phyloP scores from a whole-genome alignment of 345 rosid genomes.

The Capsella bursapastoris region DNA sequence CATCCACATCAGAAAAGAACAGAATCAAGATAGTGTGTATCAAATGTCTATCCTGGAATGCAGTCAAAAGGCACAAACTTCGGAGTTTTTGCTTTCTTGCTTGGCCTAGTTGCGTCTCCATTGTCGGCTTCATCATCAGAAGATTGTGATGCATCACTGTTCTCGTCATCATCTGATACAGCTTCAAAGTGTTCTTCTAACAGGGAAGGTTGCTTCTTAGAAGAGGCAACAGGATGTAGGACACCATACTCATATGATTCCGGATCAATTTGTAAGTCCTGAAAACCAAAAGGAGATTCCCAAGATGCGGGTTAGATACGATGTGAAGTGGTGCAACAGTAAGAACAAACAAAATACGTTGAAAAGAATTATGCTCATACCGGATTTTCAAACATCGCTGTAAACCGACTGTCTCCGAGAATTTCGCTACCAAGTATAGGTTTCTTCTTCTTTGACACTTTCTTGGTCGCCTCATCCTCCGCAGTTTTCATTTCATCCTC shows the following conservation, averaged over 20 bases:
- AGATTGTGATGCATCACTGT: slow-evolving; percentile 55
- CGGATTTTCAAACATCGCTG: slow-evolving; percentile 57
- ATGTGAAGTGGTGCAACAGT: not conserved
- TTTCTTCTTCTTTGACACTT: slow-evolving; percentile 77
- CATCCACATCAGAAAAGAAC: slow-evolving; percentile 14
- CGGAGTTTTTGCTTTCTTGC: slow-evolving; percentile 63
- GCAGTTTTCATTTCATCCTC: slow-evolving; percentile 56
- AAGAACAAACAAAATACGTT: not conserved
- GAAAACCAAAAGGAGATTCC: slow-evolving; percentile 33
- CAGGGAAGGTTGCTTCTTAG: slow-evolving; percentile 65
- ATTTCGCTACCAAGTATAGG: slow-evolving; percentile 49
- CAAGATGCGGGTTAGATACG: not conserved
- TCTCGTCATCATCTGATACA: slow-evolving; percentile 60
- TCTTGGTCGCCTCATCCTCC: slow-evolving; percentile 54
- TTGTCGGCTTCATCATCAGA: slow-evolving; percentile 56
- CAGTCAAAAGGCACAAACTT: slow-evolving; percentile 52
- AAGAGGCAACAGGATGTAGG: slow-evolving; percentile 70
- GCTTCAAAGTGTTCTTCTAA: slow-evolving; percentile 89
- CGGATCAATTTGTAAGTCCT: slow-evolving; percentile 86
- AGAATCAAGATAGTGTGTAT: not conserved
- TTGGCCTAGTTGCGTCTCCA: slow-evolving; percentile 39
- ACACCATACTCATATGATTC: slow-evolving; percentile 67
- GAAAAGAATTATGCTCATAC: slow-evolving; percentile 45
- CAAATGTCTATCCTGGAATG: slow-evolving; percentile 14
- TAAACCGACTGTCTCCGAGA: slow-evolving; percentile 69